Percentiles rank a stretch among this genome's conserved stretches.
These are phyloP conservation scores for Pichia kluyveri DNA, from an alignment of 805 yeast species.

Conservation along the genomic window DNA sequence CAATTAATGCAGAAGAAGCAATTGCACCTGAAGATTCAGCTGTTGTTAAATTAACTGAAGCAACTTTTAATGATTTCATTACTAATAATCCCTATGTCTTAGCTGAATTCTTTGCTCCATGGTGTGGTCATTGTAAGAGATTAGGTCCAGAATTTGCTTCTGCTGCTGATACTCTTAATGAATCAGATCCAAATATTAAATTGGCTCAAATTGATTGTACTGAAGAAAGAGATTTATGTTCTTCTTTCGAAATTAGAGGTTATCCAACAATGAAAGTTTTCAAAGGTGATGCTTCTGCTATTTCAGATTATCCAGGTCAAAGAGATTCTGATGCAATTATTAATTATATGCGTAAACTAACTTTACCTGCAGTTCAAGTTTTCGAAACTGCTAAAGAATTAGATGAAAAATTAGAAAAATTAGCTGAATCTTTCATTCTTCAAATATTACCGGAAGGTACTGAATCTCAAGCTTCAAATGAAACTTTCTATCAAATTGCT, in stretches of 20 bases:
- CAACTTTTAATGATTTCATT: slow-evolving; percentile 57
- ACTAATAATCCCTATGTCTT: slow-evolving; percentile 67
- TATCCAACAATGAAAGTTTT: slow-evolving; percentile 79
- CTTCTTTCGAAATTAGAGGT: slow-evolving; percentile 60
- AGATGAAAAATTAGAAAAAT: slow-evolving; percentile 36
- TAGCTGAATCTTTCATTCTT: slow-evolving; percentile 45
- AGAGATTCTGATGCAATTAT: slow-evolving; percentile 76
- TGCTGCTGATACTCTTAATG: slow-evolving; percentile 60
- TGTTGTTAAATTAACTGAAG: slow-evolving; percentile 69
- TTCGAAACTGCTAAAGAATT: slow-evolving; percentile 41
- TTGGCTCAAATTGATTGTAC: slow-evolving; percentile 85
- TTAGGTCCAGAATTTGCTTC: slow-evolving; percentile 71
- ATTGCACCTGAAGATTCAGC: slow-evolving; percentile 77
- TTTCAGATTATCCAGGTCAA: slow-evolving; percentile 71
- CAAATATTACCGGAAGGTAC: slow-evolving; percentile 33
- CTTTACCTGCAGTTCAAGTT: slow-evolving; percentile 65
- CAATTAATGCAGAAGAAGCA: slow-evolving; percentile 39
- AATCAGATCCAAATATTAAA: slow-evolving; percentile 43
- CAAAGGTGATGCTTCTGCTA: slow-evolving; percentile 38
- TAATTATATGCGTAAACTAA: slow-evolving; percentile 69
- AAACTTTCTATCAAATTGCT: slow-evolving; percentile 58
- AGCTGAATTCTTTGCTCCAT: slow-evolving; percentile 88
- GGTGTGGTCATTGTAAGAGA: slow-evolving; percentile 96
- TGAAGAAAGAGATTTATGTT: slow-evolving; percentile 64
- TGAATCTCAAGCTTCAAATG: slow-evolving; percentile 32